phyloP scores from a whole-genome alignment of 805 yeast species.

The Zygosaccharomyces pseudorouxii region DNA sequence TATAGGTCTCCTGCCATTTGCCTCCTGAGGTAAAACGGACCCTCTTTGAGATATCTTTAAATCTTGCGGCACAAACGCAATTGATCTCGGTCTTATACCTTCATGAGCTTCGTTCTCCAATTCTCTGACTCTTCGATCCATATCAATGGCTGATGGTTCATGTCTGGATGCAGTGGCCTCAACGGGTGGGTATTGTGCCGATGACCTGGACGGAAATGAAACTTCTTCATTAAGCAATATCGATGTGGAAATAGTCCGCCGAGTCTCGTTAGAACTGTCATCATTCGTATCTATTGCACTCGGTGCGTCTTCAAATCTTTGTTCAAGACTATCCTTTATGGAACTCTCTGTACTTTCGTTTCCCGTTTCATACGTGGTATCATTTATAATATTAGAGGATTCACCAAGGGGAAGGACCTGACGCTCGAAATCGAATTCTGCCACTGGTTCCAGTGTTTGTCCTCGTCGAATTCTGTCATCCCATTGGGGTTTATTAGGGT shows the following conservation, averaged over 20 bases:
- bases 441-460: not conserved
- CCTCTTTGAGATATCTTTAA: conserved; percentile 3
- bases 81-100: not conserved
- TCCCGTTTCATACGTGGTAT: not conserved
- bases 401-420: not conserved
- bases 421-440: not conserved
- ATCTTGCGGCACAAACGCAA: not conserved
- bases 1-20: not conserved
- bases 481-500: not conserved
- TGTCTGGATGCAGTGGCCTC: not conserved
- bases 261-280: not conserved
- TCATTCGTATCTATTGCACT: not conserved
- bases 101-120: not conserved
- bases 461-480: not conserved
- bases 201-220: not conserved
- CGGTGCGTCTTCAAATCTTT: conserved; percentile 1
- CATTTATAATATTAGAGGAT: not conserved
- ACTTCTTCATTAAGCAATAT: not conserved
- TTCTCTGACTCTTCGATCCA: not conserved
- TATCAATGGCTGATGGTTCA: not conserved
- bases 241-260: conserved; percentile 1
- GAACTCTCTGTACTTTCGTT: not conserved
- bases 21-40: not conserved
- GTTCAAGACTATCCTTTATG: conserved; percentile 1
- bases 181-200: not conserved